Base-by-base conservation (phyloP, 805 yeast genomes). In the Lachancea fermentati region DNA sequence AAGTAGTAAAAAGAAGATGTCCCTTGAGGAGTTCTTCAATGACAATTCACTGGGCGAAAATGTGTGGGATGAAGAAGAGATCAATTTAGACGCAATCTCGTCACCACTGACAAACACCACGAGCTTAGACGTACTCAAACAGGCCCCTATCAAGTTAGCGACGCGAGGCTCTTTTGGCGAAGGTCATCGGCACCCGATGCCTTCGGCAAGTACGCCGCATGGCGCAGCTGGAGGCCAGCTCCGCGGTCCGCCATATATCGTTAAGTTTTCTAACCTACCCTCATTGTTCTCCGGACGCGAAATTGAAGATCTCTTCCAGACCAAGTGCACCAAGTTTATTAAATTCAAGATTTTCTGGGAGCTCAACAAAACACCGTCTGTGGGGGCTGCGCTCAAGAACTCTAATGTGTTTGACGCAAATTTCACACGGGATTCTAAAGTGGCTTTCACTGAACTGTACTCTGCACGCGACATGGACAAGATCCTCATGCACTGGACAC, bases 341-440 rank as follows among this genome's bases (percentile, higher is more conserved):
- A 79, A 80, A 56, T 73, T 76, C 55, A 80, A 81, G 52, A 65
- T 84, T 15, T 72, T 80, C 50, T 73, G 76, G 67, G 81, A 77
- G 48, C 66, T 77, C n/a, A 63, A 67, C 37, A 73, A 67, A 47
- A 80, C 78, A 52, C 78, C 82, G 19, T 78, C 85, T 2, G 79
- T 82, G 58, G 78, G 78, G 1, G 31, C 22, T 13, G 83, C 80
- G 46, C 56, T 81, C 45, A 54, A 58, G n/a, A 60, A 72, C 5
- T 61, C 66, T n/a, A 64, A 66, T 7, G 81, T 78, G 30, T 63
- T 80, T 51, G 69, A 69, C 33, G 78, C 76, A 48, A 82, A 75
- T 22, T 56, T 79, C 39, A 81, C 77, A 54, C 78, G 85, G 78
- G 72, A 63, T 36, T 37, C 50, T 4, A 62, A 62, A 42, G 62